Conservation (phyloP, 2,329 filamentous ascomycete genomes). For the Pseudogymnoascus sp. region DNA sequence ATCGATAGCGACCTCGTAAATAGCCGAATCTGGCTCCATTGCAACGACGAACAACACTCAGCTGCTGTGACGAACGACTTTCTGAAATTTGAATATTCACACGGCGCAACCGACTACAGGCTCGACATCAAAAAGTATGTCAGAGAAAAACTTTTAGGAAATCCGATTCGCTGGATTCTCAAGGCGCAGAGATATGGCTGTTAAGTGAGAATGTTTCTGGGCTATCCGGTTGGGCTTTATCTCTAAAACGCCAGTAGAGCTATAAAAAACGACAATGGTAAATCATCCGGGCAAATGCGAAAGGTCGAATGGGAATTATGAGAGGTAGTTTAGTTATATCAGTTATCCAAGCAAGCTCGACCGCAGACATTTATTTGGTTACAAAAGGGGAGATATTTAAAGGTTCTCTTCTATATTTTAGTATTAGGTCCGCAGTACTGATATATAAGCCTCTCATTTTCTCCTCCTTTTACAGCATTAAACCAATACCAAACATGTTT, state of each 20-base stretch:
- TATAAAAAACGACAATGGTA: neutral
- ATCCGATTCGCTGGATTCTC: neutral
- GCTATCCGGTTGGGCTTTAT: neutral
- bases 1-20: neutral
- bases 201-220: neutral
- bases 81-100: neutral
- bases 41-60: neutral
- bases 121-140: neutral
- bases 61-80: neutral
- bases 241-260: neutral
- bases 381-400: too few species aligned
- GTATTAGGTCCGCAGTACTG: too few species aligned
- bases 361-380: too few species aligned
- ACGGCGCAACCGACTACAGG: neutral
- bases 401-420: too few species aligned
- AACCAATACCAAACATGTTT: neutral
- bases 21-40: neutral
- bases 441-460: too few species aligned
- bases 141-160: neutral
- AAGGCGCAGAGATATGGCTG: neutral
- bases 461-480: too few species aligned
- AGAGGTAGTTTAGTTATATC: too few species aligned
- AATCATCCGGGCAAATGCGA: neutral
- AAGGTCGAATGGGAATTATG: neutral
- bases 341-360: too few species aligned